Conservation (phyloP, 371 early-diverging fungal species). For the Mucor mucedo region DNA sequence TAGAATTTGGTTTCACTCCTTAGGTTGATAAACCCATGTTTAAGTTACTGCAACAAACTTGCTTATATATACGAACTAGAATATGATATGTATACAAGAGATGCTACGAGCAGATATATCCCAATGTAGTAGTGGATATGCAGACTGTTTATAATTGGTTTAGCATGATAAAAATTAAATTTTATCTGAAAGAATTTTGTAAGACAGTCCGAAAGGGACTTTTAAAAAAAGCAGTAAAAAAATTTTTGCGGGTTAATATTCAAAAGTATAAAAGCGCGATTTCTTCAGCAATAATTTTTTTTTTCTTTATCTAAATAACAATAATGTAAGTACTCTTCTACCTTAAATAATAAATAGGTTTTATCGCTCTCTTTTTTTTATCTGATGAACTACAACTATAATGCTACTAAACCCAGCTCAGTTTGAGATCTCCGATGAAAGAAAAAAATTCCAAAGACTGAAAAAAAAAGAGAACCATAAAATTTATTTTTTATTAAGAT, state of each 20-base stretch:
- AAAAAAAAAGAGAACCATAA: slow-evolving; percentile 12
- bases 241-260: slow-evolving; percentile 1
- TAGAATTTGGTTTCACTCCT: too few relatives aligned
- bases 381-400: slow-evolving; percentile 26
- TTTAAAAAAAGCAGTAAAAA: slow-evolving; percentile 23
- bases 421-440: slow-evolving; percentile 32
- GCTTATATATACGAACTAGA: too few relatives aligned
- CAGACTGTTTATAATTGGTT: not conserved
- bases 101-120: too few relatives aligned
- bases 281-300: not conserved
- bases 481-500: slow-evolving; percentile 4
- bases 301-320: not conserved
- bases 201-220: slow-evolving; percentile 11
- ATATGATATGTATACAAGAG: too few relatives aligned
- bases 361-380: slow-evolving; percentile 17
- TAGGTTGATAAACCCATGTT: too few relatives aligned
- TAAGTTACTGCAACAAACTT: too few relatives aligned
- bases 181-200: not conserved
- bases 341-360: not conserved
- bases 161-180: not conserved
- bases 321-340: slow-evolving; percentile 14
- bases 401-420: slow-evolving; percentile 35
- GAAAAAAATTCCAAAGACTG: slow-evolving; percentile 18
- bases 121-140: too few relatives aligned
- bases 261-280: slow-evolving; percentile 5